Conservation (phyloP, 2,329 filamentous ascomycete species). For the Neofusicoccum laricinum region DNA sequence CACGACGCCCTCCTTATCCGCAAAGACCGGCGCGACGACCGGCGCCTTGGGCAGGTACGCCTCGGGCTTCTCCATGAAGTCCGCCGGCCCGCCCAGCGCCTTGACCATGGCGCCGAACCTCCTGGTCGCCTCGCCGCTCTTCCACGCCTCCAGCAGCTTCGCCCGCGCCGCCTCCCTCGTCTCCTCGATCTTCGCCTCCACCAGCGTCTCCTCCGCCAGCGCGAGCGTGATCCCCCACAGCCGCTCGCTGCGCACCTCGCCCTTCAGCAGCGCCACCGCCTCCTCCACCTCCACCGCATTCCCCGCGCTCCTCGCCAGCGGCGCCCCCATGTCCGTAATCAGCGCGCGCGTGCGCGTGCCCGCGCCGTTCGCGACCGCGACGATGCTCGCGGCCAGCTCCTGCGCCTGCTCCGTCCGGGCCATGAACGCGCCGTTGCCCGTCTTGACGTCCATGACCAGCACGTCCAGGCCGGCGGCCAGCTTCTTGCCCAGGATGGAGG, state of each 20-base stretch:
- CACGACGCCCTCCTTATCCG: constrained; percentile 3
- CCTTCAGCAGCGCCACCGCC: constrained; percentile 15
- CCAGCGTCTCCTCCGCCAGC: constrained; percentile 13
- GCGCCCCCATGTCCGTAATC: constrained; percentile 13
- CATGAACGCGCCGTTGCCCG: constrained; percentile 17
- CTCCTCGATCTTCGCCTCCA: neutral
- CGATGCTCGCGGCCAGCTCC: constrained; percentile 8
- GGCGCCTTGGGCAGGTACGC: neutral
- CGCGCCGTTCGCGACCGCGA: constrained; percentile 14
- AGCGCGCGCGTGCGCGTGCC: constrained; percentile 10
- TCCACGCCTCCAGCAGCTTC: constrained; percentile 8
- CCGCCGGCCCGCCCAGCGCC: constrained; percentile 2
- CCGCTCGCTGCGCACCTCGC: constrained; percentile 7
- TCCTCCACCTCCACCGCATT: constrained; percentile 17
- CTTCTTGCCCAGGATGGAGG: constrained; percentile 15
- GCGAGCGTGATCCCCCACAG: constrained; percentile 15
- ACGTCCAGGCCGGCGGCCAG: constrained; percentile 14
- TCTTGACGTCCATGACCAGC: constrained; percentile 17
- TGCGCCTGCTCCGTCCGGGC: neutral
- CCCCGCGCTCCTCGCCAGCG: constrained; percentile 12
- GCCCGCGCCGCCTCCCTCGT: neutral
- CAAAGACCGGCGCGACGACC: neutral
- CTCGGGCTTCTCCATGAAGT: constrained; percentile 2
- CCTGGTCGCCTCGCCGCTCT: constrained; percentile 7
- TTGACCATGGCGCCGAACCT: constrained; percentile 4